Conservation (phyloP, 345 rosid species). For the Cardamine chenopodiifolia region DNA sequence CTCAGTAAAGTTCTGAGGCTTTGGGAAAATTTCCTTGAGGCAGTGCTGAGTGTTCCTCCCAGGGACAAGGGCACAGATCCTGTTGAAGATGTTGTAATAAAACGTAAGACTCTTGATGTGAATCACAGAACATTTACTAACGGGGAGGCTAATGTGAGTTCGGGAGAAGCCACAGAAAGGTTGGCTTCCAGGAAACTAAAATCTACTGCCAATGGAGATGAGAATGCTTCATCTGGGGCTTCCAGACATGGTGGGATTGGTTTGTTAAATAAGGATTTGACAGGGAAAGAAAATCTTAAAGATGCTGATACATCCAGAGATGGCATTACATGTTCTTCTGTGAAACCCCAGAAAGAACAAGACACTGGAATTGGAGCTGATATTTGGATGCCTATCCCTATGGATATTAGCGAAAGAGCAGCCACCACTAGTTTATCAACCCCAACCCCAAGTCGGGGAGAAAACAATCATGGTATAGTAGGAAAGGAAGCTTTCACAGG, state of each 20-base stretch:
- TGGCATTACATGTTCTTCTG: constrained; percentile 37
- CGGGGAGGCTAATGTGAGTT: constrained; percentile 57
- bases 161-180: constrained; percentile 42
- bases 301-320: constrained; percentile 48
- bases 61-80: constrained; percentile 47
- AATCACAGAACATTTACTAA: constrained; percentile 47
- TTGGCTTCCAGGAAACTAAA: constrained; percentile 51
- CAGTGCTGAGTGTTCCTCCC: constrained; percentile 68
- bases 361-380: constrained; percentile 49
- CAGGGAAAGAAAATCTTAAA: constrained; percentile 42
- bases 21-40: constrained; percentile 87
- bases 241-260: constrained; percentile 48
- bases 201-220: constrained; percentile 51
- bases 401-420: constrained; percentile 43
- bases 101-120: constrained; percentile 37
- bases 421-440: constrained; percentile 43
- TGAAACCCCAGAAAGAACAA: constrained; percentile 51
- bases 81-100: constrained; percentile 49
- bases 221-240: constrained; percentile 46
- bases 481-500: constrained; percentile 53
- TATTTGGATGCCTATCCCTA: constrained; percentile 35
- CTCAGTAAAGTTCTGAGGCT: constrained; percentile 80
- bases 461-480: constrained; percentile 46
- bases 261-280: constrained; percentile 52
- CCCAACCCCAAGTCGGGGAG: constrained; percentile 49